Evolutionary conservation across 495 filamentous ascomycete species (phyloP).

Genomic region (Penicillium subrubescens): DNA sequence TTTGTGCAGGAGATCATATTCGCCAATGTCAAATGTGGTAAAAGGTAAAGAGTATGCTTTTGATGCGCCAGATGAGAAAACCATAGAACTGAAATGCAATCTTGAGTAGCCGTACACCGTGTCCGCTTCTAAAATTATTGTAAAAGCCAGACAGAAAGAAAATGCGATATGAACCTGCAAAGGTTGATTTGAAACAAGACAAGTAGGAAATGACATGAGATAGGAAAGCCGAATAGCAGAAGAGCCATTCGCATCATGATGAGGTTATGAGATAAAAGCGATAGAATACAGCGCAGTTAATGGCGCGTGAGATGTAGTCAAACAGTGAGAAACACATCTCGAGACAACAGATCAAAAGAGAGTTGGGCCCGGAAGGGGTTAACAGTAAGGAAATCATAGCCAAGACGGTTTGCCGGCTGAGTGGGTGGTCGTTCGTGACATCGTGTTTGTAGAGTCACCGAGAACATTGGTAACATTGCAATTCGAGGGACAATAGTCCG

Average conservation of each 20-base stretch:
- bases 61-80: conserved; percentile 6
- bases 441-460: background rate
- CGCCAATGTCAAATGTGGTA: background rate
- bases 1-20: conserved; percentile 7
- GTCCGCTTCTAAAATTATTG: conserved; percentile 15
- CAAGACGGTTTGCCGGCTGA: background rate
- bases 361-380: background rate
- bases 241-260: background rate
- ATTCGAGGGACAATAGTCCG: background rate
- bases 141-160: conserved; percentile 9
- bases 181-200: background rate
- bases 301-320: background rate
- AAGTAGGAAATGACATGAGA: background rate
- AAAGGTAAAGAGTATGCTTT: conserved; percentile 12
- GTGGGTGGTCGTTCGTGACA: background rate
- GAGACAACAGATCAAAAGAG: conserved; percentile 15
- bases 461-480: conserved; percentile 7
- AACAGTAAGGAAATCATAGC: conserved; percentile 3
- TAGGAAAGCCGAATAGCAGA: background rate
- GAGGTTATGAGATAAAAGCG: background rate
- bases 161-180: background rate
- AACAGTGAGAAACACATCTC: background rate
- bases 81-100: conserved; percentile 11
- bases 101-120: conserved; percentile 12
- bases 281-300: conserved; percentile 7